Evolutionary conservation across 2,329 filamentous ascomycete species (phyloP).

Genomic region (Simplicillium sp.): DNA sequence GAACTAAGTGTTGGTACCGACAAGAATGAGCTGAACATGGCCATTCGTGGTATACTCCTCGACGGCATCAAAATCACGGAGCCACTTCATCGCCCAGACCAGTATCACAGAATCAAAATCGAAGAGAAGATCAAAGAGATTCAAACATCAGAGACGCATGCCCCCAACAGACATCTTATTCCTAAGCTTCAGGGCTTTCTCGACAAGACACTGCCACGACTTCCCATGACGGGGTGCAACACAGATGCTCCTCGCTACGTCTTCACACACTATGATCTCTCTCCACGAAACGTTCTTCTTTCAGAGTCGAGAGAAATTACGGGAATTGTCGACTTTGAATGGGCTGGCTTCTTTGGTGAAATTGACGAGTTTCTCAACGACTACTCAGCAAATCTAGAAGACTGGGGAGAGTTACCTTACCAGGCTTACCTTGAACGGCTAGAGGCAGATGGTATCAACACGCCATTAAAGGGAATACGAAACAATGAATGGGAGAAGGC

Average conservation of each 20-base stretch:
- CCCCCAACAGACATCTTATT: slow-evolving; percentile 2
- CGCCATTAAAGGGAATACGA: slow-evolving; percentile 1
- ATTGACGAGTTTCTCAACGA: slow-evolving; percentile 11
- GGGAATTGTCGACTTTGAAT: slow-evolving; percentile 15
- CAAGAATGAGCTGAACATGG: neutral
- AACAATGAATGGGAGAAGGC: slow-evolving; percentile 3
- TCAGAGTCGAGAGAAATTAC: slow-evolving; percentile 7
- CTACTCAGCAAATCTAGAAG: slow-evolving; percentile 3
- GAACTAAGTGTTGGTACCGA: neutral
- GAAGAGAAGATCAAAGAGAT: slow-evolving; percentile 6
- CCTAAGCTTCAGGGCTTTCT: neutral
- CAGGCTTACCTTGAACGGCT: slow-evolving; percentile 1
- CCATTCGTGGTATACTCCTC: slow-evolving; percentile 3
- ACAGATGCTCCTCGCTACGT: slow-evolving; percentile 1
- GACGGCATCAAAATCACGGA: slow-evolving; percentile 6
- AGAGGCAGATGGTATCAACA: slow-evolving; percentile 1
- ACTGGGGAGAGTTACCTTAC: slow-evolving; percentile 3
- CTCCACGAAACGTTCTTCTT: slow-evolving; percentile 13
- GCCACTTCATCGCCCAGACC: slow-evolving; percentile 6
- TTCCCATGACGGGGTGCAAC: neutral
- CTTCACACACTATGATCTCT: slow-evolving; percentile 14
- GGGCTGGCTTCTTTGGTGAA: slow-evolving; percentile 13
- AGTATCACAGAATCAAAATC: slow-evolving; percentile 8
- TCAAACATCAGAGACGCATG: slow-evolving; percentile 1
- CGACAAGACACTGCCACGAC: slow-evolving; percentile 5